Percentiles rank a stretch among this genome's conserved stretches.
Conservation (phyloP, 2,329 filamentous ascomycete genomes). For the Trichophyton rubrum region DNA sequence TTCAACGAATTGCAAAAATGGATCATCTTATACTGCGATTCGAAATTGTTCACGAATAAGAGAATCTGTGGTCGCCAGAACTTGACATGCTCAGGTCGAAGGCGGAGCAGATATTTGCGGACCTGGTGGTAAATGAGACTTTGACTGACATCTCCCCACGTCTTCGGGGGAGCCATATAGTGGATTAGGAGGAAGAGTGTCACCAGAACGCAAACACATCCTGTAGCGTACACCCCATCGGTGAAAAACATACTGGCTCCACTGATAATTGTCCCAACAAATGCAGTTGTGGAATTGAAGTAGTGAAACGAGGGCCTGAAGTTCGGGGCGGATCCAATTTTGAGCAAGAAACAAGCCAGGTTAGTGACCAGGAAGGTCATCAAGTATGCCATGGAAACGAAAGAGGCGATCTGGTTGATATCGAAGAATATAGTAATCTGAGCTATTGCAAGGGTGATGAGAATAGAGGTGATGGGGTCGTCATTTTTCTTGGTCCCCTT, state of each 20-base stretch:
- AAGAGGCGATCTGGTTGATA: constrained; percentile 76
- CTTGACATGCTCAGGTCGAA: constrained; percentile 80
- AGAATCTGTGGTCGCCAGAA: constrained; percentile 87
- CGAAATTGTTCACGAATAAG: constrained; percentile 67
- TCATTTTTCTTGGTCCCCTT: constrained; percentile 60
- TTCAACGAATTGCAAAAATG: constrained; percentile 88
- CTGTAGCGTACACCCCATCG: constrained; percentile 65
- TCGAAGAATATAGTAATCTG: constrained; percentile 72
- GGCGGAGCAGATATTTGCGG: constrained; percentile 70
- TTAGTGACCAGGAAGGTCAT: constrained; percentile 90
- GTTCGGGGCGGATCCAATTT: constrained; percentile 77
- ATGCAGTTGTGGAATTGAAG: constrained; percentile 75
- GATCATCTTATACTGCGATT: constrained; percentile 70
- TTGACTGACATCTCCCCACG: constrained; percentile 83
- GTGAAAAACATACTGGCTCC: constrained; percentile 83
- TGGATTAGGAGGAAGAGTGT: constrained; percentile 76
- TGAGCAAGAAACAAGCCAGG: constrained; percentile 71
- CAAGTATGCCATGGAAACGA: constrained; percentile 83
- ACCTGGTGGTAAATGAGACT: constrained; percentile 83
- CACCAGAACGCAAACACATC: constrained; percentile 60
- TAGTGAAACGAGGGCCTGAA: constrained; percentile 81
- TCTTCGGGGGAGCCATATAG: constrained; percentile 71
- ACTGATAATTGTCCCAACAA: constrained; percentile 60
- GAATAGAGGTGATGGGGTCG: constrained; percentile 63
- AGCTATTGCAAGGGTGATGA: constrained; percentile 61